A percentile compares a stretch with the other conserved stretches of the same genome.
Conservation (phyloP, 495 filamentous ascomycete species). For the Terfezia boudieri region DNA sequence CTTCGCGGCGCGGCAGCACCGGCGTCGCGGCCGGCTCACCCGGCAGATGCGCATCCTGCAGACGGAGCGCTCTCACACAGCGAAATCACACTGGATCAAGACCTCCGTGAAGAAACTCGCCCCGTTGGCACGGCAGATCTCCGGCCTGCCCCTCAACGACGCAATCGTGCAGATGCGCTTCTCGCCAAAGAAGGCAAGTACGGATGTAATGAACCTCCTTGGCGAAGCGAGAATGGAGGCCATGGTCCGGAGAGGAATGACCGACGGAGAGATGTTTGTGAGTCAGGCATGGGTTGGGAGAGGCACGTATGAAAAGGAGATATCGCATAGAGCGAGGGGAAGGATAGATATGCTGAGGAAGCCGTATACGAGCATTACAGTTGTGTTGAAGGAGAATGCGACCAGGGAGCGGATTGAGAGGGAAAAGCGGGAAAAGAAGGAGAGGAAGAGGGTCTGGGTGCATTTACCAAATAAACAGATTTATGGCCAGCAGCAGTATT, state of each 20-base stretch:
- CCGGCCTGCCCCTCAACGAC: constrained; percentile 75
- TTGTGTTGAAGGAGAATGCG: constrained; percentile 80
- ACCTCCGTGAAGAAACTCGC: constrained; percentile 78
- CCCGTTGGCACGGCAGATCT: constrained; percentile 61
- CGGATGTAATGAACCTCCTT: constrained; percentile 55
- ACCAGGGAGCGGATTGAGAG: constrained; percentile 59
- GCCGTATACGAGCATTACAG: constrained; percentile 51
- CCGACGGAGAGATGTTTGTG: constrained; percentile 61
- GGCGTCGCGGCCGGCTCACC: constrained; percentile 41
- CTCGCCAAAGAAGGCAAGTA: constrained; percentile 77
- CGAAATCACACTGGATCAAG: constrained; percentile 43
- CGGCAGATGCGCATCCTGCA: constrained; percentile 38
- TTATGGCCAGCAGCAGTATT: constrained; percentile 62
- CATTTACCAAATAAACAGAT: constrained; percentile 61
- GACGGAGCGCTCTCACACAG: constrained; percentile 46
- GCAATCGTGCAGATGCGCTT: constrained; percentile 90
- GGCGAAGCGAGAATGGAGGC: constrained; percentile 56
- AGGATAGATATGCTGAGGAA: constrained; percentile 34
- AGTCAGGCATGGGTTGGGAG: constrained; percentile 78
- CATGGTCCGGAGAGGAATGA: constrained; percentile 60
- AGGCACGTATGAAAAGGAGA: constrained; percentile 32
- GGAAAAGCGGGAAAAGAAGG: constrained; percentile 49
- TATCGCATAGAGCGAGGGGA: constrained; percentile 49
- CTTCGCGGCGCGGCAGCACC: constrained; percentile 31
- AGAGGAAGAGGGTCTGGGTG: constrained; percentile 55